phyloP scores from a whole-genome alignment of 2,329 filamentous ascomycete species.

The Penicillium sp. region DNA sequence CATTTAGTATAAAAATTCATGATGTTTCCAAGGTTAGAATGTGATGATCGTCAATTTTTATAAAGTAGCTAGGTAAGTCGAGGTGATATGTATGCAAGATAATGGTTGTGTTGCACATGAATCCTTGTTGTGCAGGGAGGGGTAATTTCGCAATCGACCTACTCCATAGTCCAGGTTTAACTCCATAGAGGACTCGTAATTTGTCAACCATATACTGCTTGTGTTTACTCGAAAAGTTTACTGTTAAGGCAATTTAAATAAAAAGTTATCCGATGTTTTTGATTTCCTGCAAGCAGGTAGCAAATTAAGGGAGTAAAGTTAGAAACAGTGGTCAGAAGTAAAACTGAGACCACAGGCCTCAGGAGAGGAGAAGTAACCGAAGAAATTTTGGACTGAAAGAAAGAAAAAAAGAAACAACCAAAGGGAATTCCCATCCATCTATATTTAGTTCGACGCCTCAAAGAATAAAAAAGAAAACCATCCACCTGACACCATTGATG shows the following conservation, averaged over 20 bases:
- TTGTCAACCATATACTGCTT: no score
- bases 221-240: neutral
- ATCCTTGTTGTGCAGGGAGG: neutral
- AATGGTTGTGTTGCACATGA: neutral
- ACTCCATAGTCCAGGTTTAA: neutral
- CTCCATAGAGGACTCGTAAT: neutral
- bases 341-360: conserved; percentile 23
- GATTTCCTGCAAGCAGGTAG: conserved; percentile 12
- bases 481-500: conserved; percentile 39
- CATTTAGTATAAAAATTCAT: neutral
- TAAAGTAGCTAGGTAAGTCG: neutral
- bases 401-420: conserved; percentile 11
- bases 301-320: conserved; percentile 14
- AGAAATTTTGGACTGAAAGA: conserved; percentile 19
- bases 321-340: conserved; percentile 12
- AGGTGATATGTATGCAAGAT: neutral
- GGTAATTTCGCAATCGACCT: neutral
- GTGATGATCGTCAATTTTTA: neutral
- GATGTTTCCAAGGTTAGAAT: neutral
- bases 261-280: conserved; percentile 3
- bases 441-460: conserved; percentile 22
- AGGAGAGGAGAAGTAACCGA: conserved; percentile 22
- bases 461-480: conserved; percentile 23
- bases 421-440: conserved; percentile 18
- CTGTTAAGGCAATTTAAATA: neutral